These are phyloP conservation scores for Blastobotrys americana DNA, from an alignment of 805 yeast species.

Conservation along the genomic window DNA sequence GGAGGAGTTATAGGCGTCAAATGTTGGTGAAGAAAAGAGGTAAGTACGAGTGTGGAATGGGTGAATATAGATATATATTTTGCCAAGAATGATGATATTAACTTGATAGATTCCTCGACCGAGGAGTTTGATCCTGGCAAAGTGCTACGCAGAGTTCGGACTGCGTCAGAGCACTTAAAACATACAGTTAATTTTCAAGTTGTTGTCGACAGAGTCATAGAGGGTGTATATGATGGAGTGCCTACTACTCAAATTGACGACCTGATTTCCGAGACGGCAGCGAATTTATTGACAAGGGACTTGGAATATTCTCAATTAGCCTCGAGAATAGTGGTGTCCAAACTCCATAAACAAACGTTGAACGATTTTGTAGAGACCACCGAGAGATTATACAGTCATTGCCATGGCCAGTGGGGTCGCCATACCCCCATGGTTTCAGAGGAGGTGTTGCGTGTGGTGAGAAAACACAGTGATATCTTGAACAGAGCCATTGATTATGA, in stretches of 20 bases:
- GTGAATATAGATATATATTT: no score
- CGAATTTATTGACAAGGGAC: constrained; percentile 89
- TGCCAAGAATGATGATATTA: no score
- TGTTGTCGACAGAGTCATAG: constrained; percentile 7
- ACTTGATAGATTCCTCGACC: background rate
- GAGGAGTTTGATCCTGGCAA: background rate
- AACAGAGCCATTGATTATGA: constrained; percentile 60
- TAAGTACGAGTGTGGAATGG: no score
- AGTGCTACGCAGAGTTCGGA: background rate
- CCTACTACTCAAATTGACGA: constrained; percentile 68
- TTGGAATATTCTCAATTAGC: constrained; percentile 84
- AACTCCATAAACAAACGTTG: constrained; percentile 81
- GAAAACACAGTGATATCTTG: constrained; percentile 49
- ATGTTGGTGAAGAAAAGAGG: constrained; percentile 5
- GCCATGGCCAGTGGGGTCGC: constrained; percentile 61
- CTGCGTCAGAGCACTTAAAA: background rate
- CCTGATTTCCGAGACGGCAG: constrained; percentile 86
- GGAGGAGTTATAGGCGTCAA: no score
- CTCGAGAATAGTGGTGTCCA: constrained; percentile 84
- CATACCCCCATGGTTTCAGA: constrained; percentile 59
- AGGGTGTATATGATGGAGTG: constrained; percentile 88
- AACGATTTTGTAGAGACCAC: constrained; percentile 69
- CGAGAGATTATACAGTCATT: constrained; percentile 54
- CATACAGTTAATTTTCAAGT: background rate
- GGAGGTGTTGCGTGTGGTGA: constrained; percentile 49